These are phyloP conservation scores for Pleurotus tuber-regium DNA, from an alignment of 768 basidiomycete genomes.

Conservation along the genomic window DNA sequence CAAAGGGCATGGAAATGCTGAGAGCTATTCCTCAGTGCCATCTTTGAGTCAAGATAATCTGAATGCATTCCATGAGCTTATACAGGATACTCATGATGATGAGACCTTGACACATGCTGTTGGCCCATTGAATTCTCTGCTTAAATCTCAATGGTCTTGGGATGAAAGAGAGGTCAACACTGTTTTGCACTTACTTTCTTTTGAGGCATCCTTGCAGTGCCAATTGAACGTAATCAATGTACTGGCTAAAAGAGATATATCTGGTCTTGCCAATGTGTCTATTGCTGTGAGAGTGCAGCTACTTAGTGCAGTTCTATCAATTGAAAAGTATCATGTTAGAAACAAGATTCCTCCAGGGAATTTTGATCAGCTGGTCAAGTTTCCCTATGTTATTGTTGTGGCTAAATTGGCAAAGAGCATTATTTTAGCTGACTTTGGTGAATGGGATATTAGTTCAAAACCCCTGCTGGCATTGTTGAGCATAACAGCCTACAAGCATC, in stretches of 20 bases:
- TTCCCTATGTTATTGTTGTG: neutral
- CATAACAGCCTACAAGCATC: slow-evolving; percentile 1
- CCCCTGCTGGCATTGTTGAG: neutral
- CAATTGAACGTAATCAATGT: neutral
- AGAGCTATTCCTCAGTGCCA: neutral
- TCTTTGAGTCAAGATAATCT: slow-evolving; percentile 7
- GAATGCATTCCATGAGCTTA: slow-evolving; percentile 12
- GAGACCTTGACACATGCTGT: slow-evolving; percentile 14
- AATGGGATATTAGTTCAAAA: neutral
- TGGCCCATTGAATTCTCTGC: neutral
- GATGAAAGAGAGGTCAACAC: slow-evolving; percentile 2
- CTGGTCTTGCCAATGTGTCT: neutral
- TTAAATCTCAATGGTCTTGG: slow-evolving; percentile 7
- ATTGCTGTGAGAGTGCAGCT: slow-evolving; percentile 1
- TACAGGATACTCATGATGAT: slow-evolving; percentile 16
- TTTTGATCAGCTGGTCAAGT: slow-evolving; percentile 1
- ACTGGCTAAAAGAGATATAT: slow-evolving; percentile 1
- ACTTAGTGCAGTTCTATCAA: slow-evolving; percentile 1
- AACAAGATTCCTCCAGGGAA: slow-evolving; percentile 1
- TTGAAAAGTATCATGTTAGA: slow-evolving; percentile 2
- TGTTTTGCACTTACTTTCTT: neutral
- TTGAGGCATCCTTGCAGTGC: slow-evolving; percentile 3
- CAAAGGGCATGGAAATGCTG: neutral
- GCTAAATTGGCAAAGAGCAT: neutral
- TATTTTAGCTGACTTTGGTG: neutral